Evolutionary conservation across 192 early-diverging fungal species (phyloP).

Genomic region (Entomortierella lignicola): DNA sequence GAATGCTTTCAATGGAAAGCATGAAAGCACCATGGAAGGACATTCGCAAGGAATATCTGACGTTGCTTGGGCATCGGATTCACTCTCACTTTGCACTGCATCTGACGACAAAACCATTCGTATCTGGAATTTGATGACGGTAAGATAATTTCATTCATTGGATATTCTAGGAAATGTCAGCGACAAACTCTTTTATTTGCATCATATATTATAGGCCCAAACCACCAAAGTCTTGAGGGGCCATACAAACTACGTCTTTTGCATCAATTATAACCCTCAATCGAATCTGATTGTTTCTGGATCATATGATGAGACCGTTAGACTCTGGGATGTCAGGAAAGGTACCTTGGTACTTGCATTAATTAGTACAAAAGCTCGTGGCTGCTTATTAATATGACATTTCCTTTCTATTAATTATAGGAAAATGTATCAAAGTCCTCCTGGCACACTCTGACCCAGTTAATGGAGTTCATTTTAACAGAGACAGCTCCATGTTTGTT

Average conservation of each 20-base stretch:
- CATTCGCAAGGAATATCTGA: conserved; percentile 97
- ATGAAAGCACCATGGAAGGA: conserved; percentile 87
- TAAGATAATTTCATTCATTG: too few species aligned
- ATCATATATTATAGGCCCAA: conserved; percentile 63
- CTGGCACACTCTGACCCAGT: conserved; percentile 98
- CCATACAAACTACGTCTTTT: conserved; percentile 97
- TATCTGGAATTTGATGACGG: conserved; percentile 88
- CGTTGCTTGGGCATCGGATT: conserved; percentile 96
- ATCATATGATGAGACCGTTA: conserved; percentile 96
- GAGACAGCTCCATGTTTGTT: conserved; percentile 96
- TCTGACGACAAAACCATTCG: conserved; percentile 96
- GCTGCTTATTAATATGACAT: too few species aligned
- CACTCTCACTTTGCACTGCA: conserved; percentile 87
- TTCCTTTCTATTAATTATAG: conserved; percentile 18
- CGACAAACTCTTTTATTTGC: too few species aligned
- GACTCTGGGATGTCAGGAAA: conserved; percentile 95
- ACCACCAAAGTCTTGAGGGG: conserved; percentile 85
- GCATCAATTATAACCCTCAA: conserved; percentile 96
- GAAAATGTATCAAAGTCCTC: conserved; percentile 90
- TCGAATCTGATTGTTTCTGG: conserved; percentile 95
- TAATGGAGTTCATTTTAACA: conserved; percentile 93
- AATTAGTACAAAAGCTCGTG: too few species aligned
- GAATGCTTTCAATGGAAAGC: conserved; percentile 87
- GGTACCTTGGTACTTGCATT: conserved; percentile 57
- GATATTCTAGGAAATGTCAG: too few species aligned